Evolutionary conservation across 805 yeast species (phyloP), one percentile per base, ranked within the genome.

Genomic region (Barnettozyma salicaria): DNA sequence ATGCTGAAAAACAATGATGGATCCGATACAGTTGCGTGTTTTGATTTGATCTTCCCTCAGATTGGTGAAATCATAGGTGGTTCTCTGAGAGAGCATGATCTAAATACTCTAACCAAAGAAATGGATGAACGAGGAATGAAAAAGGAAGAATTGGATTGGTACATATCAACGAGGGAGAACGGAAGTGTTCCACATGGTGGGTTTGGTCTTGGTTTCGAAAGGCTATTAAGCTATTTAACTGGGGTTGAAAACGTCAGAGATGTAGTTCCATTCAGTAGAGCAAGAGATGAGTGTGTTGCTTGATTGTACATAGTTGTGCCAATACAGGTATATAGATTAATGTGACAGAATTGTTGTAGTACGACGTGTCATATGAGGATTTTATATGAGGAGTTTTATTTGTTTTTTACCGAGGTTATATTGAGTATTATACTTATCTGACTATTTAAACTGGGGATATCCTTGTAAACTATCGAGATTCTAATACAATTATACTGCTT

Each of bases 101-200:
- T 72, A 42, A 68, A 59, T 0, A 48, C 40, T 10, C 60, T 92
- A 13, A 47, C 64, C 3, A 43, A 43, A 1, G 81, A 75, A 41
- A 76, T 90, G 58, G 40, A 56, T 7, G 39, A 53, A 4, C 60
- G 82, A 37, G 64, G 63, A 2, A 83, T 88, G 89, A 70, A 74
- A 36, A 32, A 53, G 0, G 52, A 56, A 3, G 71, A 67, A 2
- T 58, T 92, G 58, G 67, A 73, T 21, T 92, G 99, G 99, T 92
- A 89, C 54, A 48, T 80, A 19, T 72, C 79, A 1, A 65, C 83
- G 7, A 68, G 98, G 42, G 65, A 65, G 43, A 78, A 82, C 48
- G 97, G 97, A 0, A 65, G 83, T 3, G 80, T 80, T 17, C 96
- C 97, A 0, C 97, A 90, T 56, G 98, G 98, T 32, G 99, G 99